Base-by-base conservation (phyloP, 1,139 yeast genomes). In the Wickerhamomyces sp. region DNA sequence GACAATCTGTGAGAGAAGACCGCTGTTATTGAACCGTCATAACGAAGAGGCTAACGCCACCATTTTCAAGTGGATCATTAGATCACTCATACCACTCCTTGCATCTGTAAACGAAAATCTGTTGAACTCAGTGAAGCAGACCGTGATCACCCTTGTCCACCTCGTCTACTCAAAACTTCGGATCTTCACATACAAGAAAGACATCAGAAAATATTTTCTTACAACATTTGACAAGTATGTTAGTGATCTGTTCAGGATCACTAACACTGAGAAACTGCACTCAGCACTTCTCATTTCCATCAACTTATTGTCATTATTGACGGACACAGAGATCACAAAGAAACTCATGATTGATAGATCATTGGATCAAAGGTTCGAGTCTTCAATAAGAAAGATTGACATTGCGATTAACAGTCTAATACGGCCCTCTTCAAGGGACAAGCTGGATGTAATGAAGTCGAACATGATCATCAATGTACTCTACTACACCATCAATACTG, bases 341-440 rank as follows among this genome's bases (percentile, higher is more conserved):
- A 46, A 41, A 14, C 21, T 51, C 30, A 30, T 47, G 36, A 30
- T 51, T 18, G 48, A 45, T 22, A 12, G 34, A 6, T 38, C 51
- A 2, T 41, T 40, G 26, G 55, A 51, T 28, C 46, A 38, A 13
- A 33, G 32, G n/a, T 41, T 50, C 33, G 52, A 50, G 24, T 38
- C 50, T 1, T 48, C 44, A 5, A 32, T 46, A 1, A 41, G 54
- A 38, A 49, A 40, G 19, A 38, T 49, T 4, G 49, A 45, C 21
- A 44, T 37, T 20, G 34, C 43, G 4, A 25, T 50, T 9, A 17
- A 44, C 2, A 42, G 40, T 18, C 18, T 44, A 21, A 36, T 37
- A 19, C 32, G 25, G 4, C 23, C 38, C 3, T 6, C 22, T 4
- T 30, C 39, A 14, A 27, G 26, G 11, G 26, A 33, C 3, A 23